phyloP scores from a whole-genome alignment of 2,329 filamentous ascomycete genomes.

The Claviceps purpurea region DNA sequence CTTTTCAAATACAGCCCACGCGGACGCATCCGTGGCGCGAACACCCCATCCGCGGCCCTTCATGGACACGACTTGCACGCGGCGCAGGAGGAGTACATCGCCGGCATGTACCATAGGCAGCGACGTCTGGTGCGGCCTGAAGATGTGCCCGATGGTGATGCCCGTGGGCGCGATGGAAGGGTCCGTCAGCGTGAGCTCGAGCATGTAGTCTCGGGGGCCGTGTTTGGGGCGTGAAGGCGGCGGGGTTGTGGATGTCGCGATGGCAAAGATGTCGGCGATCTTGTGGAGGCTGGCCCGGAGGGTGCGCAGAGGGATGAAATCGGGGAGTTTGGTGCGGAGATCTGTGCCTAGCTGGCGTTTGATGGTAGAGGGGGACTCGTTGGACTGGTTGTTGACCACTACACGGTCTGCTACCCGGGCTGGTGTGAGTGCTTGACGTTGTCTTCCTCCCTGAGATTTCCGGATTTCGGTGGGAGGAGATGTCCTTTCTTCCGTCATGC shows the following conservation, averaged over 20 bases:
- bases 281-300: conserved; percentile 36
- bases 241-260: conserved; percentile 37
- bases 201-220: conserved; percentile 45
- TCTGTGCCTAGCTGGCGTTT: conserved; percentile 33
- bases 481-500: conserved; percentile 7
- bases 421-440: not conserved
- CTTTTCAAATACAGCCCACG: conserved; percentile 48
- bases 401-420: conserved; percentile 9
- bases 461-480: conserved; percentile 1
- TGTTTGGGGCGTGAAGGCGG: conserved; percentile 40
- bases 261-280: conserved; percentile 39
- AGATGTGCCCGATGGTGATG: conserved; percentile 43
- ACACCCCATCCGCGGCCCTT: conserved; percentile 43
- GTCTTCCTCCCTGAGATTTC: not conserved
- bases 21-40: conserved; percentile 38
- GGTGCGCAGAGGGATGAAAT: conserved; percentile 37
- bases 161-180: conserved; percentile 35
- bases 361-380: conserved; percentile 20
- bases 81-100: conserved; percentile 44
- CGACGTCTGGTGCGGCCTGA: conserved; percentile 42
- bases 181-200: conserved; percentile 45
- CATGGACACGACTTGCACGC: conserved; percentile 40
- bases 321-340: conserved; percentile 35
- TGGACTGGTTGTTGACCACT: conserved; percentile 11
- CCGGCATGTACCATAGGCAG: conserved; percentile 42